A percentile compares a stretch with the other conserved stretches of the same genome.
Conservation (phyloP, 1,284 basidiomycete species). For the Entoloma clypeatum region DNA sequence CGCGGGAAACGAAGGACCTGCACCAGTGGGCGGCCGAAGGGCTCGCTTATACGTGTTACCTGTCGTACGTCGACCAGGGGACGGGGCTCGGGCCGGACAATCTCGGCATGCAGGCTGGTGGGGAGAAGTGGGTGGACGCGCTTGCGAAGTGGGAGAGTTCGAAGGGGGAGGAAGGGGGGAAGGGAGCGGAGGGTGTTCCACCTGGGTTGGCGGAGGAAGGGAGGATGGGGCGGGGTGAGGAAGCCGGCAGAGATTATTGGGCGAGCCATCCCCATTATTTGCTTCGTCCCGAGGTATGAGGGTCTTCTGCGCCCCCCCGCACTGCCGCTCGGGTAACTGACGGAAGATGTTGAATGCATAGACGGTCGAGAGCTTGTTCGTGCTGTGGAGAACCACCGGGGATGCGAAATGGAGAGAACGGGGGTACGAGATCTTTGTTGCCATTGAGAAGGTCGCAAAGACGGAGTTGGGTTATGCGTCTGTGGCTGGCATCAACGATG, state of each 20-base stretch:
- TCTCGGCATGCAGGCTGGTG: conserved; percentile 39
- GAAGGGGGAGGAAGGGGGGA: conserved; percentile 33
- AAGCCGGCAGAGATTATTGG: conserved; percentile 21
- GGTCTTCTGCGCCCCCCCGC: conserved; percentile 8
- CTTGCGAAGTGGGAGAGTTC: conserved; percentile 47
- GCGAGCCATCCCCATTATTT: conserved; percentile 34
- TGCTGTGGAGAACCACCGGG: conserved; percentile 68
- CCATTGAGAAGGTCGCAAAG: conserved; percentile 57
- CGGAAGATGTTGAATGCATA: conserved; percentile 23
- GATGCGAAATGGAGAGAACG: conserved; percentile 71
- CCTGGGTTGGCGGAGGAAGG: conserved; percentile 24
- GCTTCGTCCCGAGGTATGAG: conserved; percentile 63
- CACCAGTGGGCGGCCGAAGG: conserved; percentile 68
- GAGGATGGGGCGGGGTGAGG: conserved; percentile 49
- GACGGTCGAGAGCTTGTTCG: conserved; percentile 67
- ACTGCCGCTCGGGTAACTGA: neutral
- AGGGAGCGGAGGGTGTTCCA: conserved; percentile 21
- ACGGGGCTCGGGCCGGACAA: conserved; percentile 62
- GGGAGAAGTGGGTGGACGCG: conserved; percentile 45
- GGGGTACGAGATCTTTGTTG: conserved; percentile 69
- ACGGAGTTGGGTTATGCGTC: conserved; percentile 59
- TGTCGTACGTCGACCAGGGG: conserved; percentile 58
- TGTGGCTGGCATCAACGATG: conserved; percentile 45
- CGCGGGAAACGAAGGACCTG: conserved; percentile 29
- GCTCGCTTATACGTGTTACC: conserved; percentile 62